Evolutionary conservation across 1,139 yeast species (phyloP), one percentile per base, ranked within the genome.

Genomic region (Pneumocystis wakefieldiae): DNA sequence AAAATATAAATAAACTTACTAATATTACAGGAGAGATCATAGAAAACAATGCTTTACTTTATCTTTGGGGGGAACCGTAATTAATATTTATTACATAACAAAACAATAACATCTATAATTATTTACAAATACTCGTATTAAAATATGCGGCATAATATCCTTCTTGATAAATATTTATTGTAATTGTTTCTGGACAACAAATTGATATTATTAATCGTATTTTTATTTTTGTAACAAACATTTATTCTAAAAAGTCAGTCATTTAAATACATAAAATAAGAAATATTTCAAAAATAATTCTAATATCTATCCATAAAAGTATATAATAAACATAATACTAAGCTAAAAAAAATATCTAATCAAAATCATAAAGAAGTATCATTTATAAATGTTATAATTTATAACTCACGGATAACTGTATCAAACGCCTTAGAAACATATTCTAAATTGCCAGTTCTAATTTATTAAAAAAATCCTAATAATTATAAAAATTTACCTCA

Each of bases 391-490:
- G 24, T 24, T 24, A 57, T 28, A 24, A 6, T 8, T 57, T 37
- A 24, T 24, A 15, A 37, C 4, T 62, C 60, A 24, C 69, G 64
- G 17, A 68, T 68, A 57, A 66, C 69, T 32, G 60, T 60, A 62
- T 68, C 68, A 74, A 87, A 84, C 65, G 91, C 83, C 70, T 83
- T 78, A 64, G 95, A 95, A 71, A 88, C 81, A 76, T 88, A 86
- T 66, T 84, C 88, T 66, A 92, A 90, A 72, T 92, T 92, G 65
- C 76, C 73, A 64, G 83, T 82, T 76, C 55, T 48, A 48, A 48
- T 19, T 24, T 48, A 48, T 48, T 37, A 24, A 48, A 14, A 24
- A 5, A 12, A 24, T 48, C 28, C 14, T 48, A 48, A 42, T 42
- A 19, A 24, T 8, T 48, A 24, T 3, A 48, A 1, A 48, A 24